phyloP scores from a whole-genome alignment of 1,284 basidiomycete genomes.

The Trichosporon coremiiforme region DNA sequence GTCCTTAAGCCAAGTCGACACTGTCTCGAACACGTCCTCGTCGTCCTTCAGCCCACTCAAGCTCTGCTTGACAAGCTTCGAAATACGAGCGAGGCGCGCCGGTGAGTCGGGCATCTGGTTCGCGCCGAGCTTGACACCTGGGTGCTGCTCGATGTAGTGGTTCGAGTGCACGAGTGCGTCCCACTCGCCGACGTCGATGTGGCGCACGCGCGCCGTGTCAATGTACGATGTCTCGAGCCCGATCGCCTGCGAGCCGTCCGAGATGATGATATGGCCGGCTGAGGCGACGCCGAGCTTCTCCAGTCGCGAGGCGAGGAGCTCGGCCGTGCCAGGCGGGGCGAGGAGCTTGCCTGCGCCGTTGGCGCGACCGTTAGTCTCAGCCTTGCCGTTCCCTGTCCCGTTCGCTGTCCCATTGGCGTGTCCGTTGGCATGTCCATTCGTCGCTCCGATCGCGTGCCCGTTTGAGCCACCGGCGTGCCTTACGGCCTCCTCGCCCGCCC shows the following conservation, averaged over 20 bases:
- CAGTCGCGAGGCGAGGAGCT: constrained; percentile 19
- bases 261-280: constrained; percentile 28
- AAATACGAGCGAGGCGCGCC: constrained; percentile 25
- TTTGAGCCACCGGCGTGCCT: background rate
- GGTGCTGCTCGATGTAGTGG: constrained; percentile 32
- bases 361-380: background rate
- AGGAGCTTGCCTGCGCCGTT: background rate
- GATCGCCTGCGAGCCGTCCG: constrained; percentile 24
- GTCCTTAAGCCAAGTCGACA: constrained; percentile 25
- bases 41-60: constrained; percentile 2
- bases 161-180: constrained; percentile 29
- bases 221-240: constrained; percentile 25
- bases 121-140: constrained; percentile 23
- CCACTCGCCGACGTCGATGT: constrained; percentile 7
- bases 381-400: background rate
- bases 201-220: constrained; percentile 21
- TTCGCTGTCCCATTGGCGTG: background rate
- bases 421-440: background rate
- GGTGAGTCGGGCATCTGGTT: constrained; percentile 22
- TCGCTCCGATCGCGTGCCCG: too few relatives aligned
- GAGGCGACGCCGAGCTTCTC: constrained; percentile 26
- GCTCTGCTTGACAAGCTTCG: constrained; percentile 20
- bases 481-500: constrained; percentile 24
- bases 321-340: background rate
- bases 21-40: background rate